phyloP scores from a whole-genome alignment of 2,329 filamentous ascomycete species.

The Sporothrix variecibatus region DNA sequence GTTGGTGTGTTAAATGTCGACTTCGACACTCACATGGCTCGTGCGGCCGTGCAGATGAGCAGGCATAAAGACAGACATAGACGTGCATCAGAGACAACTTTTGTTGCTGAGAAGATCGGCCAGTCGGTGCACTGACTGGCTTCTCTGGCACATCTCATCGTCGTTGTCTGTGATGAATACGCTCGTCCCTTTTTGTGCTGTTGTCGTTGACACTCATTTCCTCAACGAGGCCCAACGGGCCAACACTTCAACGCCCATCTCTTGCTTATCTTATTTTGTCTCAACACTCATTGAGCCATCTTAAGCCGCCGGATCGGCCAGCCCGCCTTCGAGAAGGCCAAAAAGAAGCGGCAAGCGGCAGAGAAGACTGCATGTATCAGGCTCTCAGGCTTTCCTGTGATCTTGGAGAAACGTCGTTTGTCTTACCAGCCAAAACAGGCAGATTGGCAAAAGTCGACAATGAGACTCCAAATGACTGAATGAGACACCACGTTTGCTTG shows the following conservation, averaged over 20 bases:
- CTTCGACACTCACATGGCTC: not conserved
- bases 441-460: not conserved
- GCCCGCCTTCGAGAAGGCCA: conserved; percentile 18
- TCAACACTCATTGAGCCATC: not conserved
- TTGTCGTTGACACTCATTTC: not conserved
- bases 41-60: not conserved
- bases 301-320: not conserved
- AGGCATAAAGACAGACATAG: not conserved
- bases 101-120: not conserved
- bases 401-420: not conserved
- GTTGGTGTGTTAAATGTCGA: not conserved
- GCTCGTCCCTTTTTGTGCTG: not conserved
- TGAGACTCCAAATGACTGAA: too few species aligned
- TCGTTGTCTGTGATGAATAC: not conserved
- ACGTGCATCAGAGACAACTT: conserved; percentile 12
- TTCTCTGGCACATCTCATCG: not conserved
- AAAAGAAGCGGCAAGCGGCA: not conserved
- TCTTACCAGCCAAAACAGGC: conserved; percentile 10
- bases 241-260: too few species aligned
- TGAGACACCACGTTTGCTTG: not conserved
- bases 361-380: not conserved
- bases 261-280: too few species aligned
- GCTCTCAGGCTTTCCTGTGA: not conserved
- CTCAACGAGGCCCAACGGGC: not conserved
- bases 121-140: not conserved